Evolutionary conservation across 192 early-diverging fungal species (phyloP), one percentile per base, ranked within the genome.

Genomic region (Chytriomyces hyalinus): DNA sequence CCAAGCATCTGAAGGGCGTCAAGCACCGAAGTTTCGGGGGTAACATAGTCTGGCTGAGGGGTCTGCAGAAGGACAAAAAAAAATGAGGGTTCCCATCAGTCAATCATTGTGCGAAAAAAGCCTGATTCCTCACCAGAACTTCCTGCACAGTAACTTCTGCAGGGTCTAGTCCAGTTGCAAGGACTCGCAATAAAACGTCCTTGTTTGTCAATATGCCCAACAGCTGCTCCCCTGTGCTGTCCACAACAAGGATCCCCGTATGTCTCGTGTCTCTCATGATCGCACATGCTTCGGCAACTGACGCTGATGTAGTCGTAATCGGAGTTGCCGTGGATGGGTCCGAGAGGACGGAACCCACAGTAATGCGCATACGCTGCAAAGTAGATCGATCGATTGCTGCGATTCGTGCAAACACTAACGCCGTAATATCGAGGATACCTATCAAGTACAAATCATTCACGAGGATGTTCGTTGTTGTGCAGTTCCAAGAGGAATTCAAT

Each of bases 161-260:
- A 73, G 97, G 96, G 79, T 95, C 92, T 60, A 97, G 83, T n/a
- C 94, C 81, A 7, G 83, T 80, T 10, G 84, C 87, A 36, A 88
- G 78, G 3, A 88, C 87, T 47, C 87, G 60, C 46, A 88, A 67
- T n/a, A 86, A 80, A 10, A 88, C 61, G 43, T 88, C 87, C 78
- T 91, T 94, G 82, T 90, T 92, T n/a, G 96, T 97, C 80, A 97
- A 94, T 65, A 97, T 97, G 67, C 96, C 96, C 17, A 94, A 90
- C 51, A 97, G 87, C n/a, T 83, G 88, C 61, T 82, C 86, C 13
- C 53, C 53, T 53, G 53, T 22, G 10, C 47, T 20, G 22, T 75
- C 73, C 11, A 75, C 73, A 15, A 75, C 73, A 8, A 75, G 64
- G 15, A 75, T 64, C 17, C 73, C 73, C 6, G 73, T 75, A 50